A percentile compares a stretch with the other conserved stretches of the same genome.
phyloP scores from a whole-genome alignment of 1,284 basidiomycete genomes.

The Heterobasidion irregulare region DNA sequence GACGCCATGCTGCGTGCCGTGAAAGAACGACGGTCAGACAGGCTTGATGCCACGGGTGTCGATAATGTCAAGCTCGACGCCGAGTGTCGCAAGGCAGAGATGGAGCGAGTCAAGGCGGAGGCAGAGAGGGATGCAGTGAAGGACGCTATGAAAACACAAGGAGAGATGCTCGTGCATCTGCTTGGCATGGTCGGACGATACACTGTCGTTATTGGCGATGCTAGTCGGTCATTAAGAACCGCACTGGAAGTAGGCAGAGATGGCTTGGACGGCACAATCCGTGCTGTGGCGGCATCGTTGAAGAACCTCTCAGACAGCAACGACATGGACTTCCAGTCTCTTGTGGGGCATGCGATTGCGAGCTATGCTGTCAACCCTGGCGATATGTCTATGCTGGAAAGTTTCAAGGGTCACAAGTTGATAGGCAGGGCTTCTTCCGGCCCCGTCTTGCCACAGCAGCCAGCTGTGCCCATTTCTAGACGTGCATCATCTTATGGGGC shows the following conservation, averaged over 20 bases:
- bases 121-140: conserved; percentile 62
- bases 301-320: conserved; percentile 56
- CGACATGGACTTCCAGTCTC: conserved; percentile 52
- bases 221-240: conserved; percentile 44
- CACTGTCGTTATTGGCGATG: conserved; percentile 66
- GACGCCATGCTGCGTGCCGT: conserved; percentile 77
- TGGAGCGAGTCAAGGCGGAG: conserved; percentile 66
- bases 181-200: conserved; percentile 76
- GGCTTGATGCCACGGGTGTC: conserved; percentile 65
- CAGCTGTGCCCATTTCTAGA: conserved; percentile 27
- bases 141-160: conserved; percentile 57
- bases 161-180: conserved; percentile 60
- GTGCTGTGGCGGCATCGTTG: conserved; percentile 41
- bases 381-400: conserved; percentile 32
- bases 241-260: conserved; percentile 35
- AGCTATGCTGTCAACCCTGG: conserved; percentile 35
- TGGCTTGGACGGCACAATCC: conserved; percentile 28
- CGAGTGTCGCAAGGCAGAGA: conserved; percentile 56
- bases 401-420: conserved; percentile 32
- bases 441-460: conserved; percentile 32
- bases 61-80: conserved; percentile 73
- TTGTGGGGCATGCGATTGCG: conserved; percentile 58
- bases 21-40: conserved; percentile 71
- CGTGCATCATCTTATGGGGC: conserved; percentile 44
- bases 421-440: conserved; percentile 28